Base-by-base conservation (phyloP, 345 rosid genomes). In the Acer negundo region DNA sequence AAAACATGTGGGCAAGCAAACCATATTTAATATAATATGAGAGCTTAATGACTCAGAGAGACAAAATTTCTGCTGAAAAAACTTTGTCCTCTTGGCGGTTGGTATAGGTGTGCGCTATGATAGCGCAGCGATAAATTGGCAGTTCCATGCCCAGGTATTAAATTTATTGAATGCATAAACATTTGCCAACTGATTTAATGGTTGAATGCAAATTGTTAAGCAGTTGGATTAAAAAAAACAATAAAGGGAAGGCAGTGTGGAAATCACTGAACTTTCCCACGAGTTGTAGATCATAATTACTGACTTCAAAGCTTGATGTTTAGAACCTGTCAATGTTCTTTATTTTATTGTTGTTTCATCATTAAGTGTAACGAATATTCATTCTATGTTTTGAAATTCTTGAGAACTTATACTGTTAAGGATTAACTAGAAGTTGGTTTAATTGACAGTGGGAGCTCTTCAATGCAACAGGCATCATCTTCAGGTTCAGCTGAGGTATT, bases 401-500 rank as follows among this genome's bases (percentile, higher is more conserved):
- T 16, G 55, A 15, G 55, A 51, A 13, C 4, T 42, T 17, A 47
- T 7, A 70, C 22, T 62, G 15, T 40, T 65, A 16, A 31, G 53
- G 24, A 51, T 78, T 80, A 79, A 72, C 62, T 47, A 35, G 22
- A 47, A 59, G 42, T 73, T 69, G 13, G 20, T 76, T 82, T 81
- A 79, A 46, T 81, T 82, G 73, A 71, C 89, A 90, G 92, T 75
- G 76, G 76, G 70, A 79, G 72, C 85, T 79, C 89, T 70, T 78
- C 88, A 71, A 63, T 81, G 63, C 90, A 85, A 75, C 91, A 83
- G 58, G 83, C 86, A 23, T 86, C 93, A 44, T 85, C 96, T 65
- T 93, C 96, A 69, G 75, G 80, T 31, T 82, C 88, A 28, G 69
- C 84, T 65, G 94, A 89, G 96, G 97, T 91, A 90, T 75, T 53